Evolutionary conservation across 768 basidiomycete species (phyloP), one percentile per base, ranked within the genome.

Genomic region (Hericium rajendrae): DNA sequence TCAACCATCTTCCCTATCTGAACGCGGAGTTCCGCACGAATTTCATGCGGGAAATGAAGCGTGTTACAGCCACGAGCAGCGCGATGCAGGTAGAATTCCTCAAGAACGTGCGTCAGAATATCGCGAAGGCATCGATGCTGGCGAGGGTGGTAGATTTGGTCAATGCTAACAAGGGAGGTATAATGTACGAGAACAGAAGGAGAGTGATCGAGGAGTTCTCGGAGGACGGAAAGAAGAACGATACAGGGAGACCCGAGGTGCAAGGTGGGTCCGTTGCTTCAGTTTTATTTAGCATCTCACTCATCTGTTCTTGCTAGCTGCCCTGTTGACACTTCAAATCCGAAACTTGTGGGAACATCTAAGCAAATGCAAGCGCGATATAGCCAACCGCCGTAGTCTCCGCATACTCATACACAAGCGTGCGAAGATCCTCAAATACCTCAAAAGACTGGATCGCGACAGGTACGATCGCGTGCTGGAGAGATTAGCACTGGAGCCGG

Each of bases 121-220:
- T 8, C 32, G 32, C 32, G 56, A 85, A 84, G 65, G 75, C 78
- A 5, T 78, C 73, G 59, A 67, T 71, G 64, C 77, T 97, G 57
- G 84, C 86, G 46, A 78, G 79, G 62, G 71, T 92, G 32, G 71
- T 93, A 20, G 93, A 97, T 72, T 71, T 98, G 64, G 76, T 86
- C 60, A 97, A 98, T 66, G 88, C 95, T 16, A 90, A 88, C 63
- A 88, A 91, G 28, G 75, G 72, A 32, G 92, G 91, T n/a, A 84
- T 97, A 60, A 82, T 89, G 53, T 90, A 79, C 65, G 91, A 93
- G 72, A 97, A 97, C 69, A 77, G 88, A 58, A 76, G 82, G 66
- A 78, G 92, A 60, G 86, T 94, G 59, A 76, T 97, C 28, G 72
- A 72, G 13, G 83, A 80, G 28, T 97, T 98, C 72, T 95, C 94